Base-by-base conservation (phyloP, 208 protist genomes). In the Zelonia costaricensis region DNA sequence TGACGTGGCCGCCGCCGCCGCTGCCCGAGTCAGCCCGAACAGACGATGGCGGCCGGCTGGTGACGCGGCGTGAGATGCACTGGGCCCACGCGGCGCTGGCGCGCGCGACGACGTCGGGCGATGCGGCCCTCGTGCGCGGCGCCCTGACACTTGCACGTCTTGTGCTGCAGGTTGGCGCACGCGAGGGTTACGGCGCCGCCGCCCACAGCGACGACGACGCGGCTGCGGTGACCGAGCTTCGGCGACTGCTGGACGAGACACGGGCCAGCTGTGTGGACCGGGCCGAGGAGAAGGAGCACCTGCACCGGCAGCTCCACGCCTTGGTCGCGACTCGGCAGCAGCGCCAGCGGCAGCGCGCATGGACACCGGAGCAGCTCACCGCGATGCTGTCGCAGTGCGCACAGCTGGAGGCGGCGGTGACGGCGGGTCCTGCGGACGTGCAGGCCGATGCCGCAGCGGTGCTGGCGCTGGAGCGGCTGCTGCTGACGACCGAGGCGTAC, bases 231-330 rank as follows among this genome's bases (percentile, higher is more conserved):
- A 1, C 10, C 1, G 18, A 54, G 43, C 58, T 84, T 8, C 61
- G 59, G 13, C 61, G 69, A 5, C 22, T 69, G 20, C 51, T 78
- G 1, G 40, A 45, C 0, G 54, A 20, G 18, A 18, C 31, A 10
- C 58, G 51, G 13, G 40, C 54, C 4, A 25, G 28, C 5, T 2
- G 53, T 54, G 28, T 16, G 25, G 9, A 45, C 20, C 18, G 61
- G 40, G 42, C 15, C n/a, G 51, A 75, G 42, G 59, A 74, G 53
- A 58, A 76, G 33, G 38, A 72, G 55, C 58, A 76, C 22, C 52
- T 84, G 5, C 15, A 54, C 27, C 68, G 62, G 1, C 31, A 45
- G 2, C 56, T 75, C 42, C 44, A 63, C 55, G 47, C 46, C n/a
- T 52, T 59, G 35, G 28, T 58, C 18, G 40, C 27, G 7, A 23